These are phyloP conservation scores for Fusarium sp. DNA, from an alignment of 2,329 filamentous ascomycete genomes.

Conservation along the genomic window DNA sequence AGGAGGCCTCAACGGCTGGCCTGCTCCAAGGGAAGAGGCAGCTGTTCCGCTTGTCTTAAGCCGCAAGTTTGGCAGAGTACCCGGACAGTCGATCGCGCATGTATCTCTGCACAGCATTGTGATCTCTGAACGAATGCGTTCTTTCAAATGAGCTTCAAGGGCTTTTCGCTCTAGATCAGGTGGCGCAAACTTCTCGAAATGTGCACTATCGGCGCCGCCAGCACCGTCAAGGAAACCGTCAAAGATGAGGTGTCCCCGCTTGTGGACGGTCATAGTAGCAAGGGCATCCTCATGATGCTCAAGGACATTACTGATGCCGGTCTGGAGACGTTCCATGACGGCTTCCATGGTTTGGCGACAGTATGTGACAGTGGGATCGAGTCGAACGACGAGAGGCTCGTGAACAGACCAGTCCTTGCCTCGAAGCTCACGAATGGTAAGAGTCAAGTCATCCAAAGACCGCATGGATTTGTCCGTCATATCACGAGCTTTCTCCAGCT, in stretches of 20 bases:
- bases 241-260: conserved; percentile 64
- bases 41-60: conserved; percentile 38
- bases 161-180: conserved; percentile 54
- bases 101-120: conserved; percentile 65
- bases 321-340: conserved; percentile 64
- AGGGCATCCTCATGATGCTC: conserved; percentile 61
- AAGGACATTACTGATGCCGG: conserved; percentile 62
- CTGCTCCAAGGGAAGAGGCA: conserved; percentile 28
- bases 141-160: conserved; percentile 57
- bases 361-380: conserved; percentile 58
- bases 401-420: conserved; percentile 60
- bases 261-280: conserved; percentile 60
- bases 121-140: conserved; percentile 62
- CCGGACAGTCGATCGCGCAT: conserved; percentile 56
- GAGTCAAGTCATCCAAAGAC: conserved; percentile 61
- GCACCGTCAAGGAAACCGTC: conserved; percentile 48
- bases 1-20: conserved; percentile 14
- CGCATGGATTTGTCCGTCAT: conserved; percentile 57
- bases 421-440: conserved; percentile 61
- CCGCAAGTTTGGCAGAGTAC: conserved; percentile 47
- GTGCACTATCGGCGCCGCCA: conserved; percentile 51
- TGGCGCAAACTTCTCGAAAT: conserved; percentile 49
- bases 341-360: conserved; percentile 61
- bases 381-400: conserved; percentile 59
- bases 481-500: conserved; percentile 55